These are phyloP conservation scores for Leishmania major DNA, from an alignment of 208 protist species.

Conservation along the genomic window DNA sequence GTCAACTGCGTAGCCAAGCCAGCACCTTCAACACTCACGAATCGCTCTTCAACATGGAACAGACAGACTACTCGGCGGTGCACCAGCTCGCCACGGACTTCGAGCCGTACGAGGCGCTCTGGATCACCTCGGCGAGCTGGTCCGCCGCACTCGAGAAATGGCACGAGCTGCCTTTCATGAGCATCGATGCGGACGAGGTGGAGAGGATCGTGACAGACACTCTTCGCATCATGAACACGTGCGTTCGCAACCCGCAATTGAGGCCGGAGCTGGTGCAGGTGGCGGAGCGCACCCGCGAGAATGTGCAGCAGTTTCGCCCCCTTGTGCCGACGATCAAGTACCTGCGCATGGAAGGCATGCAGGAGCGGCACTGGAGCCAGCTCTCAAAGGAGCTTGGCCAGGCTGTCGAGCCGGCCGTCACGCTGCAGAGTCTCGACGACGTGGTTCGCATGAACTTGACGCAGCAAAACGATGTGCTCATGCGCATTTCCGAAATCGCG, in stretches of 20 bases:
- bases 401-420: conserved; percentile 88
- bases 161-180: conserved; percentile 79
- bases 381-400: conserved; percentile 93
- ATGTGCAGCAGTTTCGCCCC: conserved; percentile 96
- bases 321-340: conserved; percentile 95
- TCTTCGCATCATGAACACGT: conserved; percentile 88
- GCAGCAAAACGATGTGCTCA: conserved; percentile 86
- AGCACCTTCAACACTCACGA: conserved; percentile 96
- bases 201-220: conserved; percentile 84
- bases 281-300: conserved; percentile 77
- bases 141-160: conserved; percentile 72
- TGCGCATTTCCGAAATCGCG: conserved; percentile 93
- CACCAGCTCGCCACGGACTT: conserved; percentile 92
- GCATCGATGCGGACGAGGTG: conserved; percentile 92
- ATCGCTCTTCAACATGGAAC: conserved; percentile 92
- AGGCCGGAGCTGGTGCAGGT: conserved; percentile 87
- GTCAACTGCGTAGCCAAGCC: conserved; percentile 78
- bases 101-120: conserved; percentile 96
- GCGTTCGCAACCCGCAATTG: conserved; percentile 75
- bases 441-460: conserved; percentile 72
- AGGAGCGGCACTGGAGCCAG: conserved; percentile 96
- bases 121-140: conserved; percentile 94
- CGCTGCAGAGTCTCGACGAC: conserved; percentile 89
- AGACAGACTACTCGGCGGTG: conserved; percentile 94
- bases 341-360: conserved; percentile 96